These are phyloP conservation scores for Boletus speciosus DNA, from an alignment of 768 basidiomycete genomes.

Conservation along the genomic window DNA sequence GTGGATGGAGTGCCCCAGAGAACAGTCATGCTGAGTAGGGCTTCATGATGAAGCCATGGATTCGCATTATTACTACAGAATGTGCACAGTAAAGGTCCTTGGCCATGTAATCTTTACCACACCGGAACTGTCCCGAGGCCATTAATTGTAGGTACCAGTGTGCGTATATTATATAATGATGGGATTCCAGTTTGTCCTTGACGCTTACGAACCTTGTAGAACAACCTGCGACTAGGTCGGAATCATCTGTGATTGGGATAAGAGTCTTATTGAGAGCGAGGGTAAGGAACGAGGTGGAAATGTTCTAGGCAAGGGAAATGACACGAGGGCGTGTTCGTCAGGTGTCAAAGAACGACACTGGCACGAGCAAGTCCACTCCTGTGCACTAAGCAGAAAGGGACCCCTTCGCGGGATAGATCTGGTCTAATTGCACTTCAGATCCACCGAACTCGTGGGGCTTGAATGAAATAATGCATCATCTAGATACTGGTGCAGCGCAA, in stretches of 20 bases:
- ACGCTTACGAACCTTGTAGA: not conserved
- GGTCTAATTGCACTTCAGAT: not conserved
- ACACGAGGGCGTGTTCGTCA: not conserved
- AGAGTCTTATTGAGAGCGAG: not conserved
- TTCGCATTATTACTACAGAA: not conserved
- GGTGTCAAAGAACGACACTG: not conserved
- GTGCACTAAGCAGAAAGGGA: not conserved
- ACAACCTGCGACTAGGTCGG: not conserved
- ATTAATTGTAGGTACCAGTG: not conserved
- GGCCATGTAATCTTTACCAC: not conserved
- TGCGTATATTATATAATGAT: not conserved
- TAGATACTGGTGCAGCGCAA: too few species aligned
- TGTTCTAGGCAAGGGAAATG: not conserved
- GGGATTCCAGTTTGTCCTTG: not conserved
- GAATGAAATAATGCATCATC: not conserved
- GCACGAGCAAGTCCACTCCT: too few species aligned
- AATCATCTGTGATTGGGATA: too few species aligned
- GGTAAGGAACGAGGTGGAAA: not conserved
- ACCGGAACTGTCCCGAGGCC: not conserved
- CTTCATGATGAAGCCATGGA: not conserved
- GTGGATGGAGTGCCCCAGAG: not conserved
- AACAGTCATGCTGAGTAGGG: not conserved
- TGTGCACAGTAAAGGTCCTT: not conserved
- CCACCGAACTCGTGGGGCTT: not conserved
- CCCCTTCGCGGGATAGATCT: not conserved